Percentiles rank a stretch among this genome's conserved stretches.
These are phyloP conservation scores for Coemansia sp. DNA, from an alignment of 371 early-diverging fungal genomes.

Conservation along the genomic window DNA sequence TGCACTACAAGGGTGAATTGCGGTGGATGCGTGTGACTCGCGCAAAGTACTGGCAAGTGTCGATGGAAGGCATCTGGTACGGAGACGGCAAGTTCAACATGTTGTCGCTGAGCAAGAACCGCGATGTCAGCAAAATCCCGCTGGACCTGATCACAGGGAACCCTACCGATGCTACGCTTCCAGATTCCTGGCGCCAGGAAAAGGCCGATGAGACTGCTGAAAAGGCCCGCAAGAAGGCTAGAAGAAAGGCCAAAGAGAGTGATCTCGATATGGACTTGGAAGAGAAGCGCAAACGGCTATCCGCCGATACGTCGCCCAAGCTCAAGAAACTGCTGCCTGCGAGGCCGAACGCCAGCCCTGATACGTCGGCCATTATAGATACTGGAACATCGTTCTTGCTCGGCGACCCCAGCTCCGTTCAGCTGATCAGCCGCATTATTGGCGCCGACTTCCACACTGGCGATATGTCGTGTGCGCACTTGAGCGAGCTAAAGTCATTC, in stretches of 20 bases:
- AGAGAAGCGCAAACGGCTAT: constrained; percentile 13
- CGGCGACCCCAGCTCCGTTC: constrained; percentile 42
- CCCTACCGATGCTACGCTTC: constrained; percentile 9
- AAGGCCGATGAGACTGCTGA: constrained; percentile 21
- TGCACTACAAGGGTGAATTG: constrained; percentile 57
- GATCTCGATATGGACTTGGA: constrained; percentile 24
- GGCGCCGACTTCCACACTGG: constrained; percentile 50
- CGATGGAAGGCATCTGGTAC: constrained; percentile 50
- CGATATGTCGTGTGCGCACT: constrained; percentile 43
- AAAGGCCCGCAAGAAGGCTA: constrained; percentile 14
- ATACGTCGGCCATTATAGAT: constrained; percentile 48
- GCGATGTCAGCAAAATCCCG: constrained; percentile 25
- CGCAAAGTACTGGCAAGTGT: constrained; percentile 55
- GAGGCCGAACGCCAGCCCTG: constrained; percentile 9
- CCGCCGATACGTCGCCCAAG: constrained; percentile 35
- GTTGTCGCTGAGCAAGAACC: constrained; percentile 42
- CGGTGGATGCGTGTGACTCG: constrained; percentile 55
- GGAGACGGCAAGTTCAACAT: constrained; percentile 46
- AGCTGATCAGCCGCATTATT: constrained; percentile 47
- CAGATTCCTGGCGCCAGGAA: constrained; percentile 4
- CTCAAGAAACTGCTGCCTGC: constrained; percentile 38
- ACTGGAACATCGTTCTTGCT: constrained; percentile 52
- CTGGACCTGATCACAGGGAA: constrained; percentile 24
- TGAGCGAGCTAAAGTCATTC: constrained; percentile 34
- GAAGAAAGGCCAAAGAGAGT: constrained; percentile 24